These are phyloP conservation scores for Clausena lansium DNA, from an alignment of 345 rosid species.

Conservation along the genomic window DNA sequence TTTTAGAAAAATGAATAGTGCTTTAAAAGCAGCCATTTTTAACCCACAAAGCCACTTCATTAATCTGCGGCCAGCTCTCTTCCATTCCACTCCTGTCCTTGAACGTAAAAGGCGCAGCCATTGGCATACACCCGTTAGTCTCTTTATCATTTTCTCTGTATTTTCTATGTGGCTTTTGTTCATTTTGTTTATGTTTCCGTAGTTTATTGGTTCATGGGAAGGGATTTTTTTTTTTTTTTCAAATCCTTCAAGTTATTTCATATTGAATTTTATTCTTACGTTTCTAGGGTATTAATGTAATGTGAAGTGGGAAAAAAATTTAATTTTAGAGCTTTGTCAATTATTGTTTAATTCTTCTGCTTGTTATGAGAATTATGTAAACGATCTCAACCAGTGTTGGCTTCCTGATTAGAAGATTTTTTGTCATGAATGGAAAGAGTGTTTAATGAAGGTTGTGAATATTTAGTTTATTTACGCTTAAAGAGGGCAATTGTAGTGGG, in stretches of 20 bases:
- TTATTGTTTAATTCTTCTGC: not conserved
- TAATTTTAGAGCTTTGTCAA: not conserved
- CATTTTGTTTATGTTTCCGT: not conserved
- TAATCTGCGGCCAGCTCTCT: conserved; percentile 34
- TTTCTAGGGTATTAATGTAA: not conserved
- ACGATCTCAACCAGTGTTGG: not conserved
- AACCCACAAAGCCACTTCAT: conserved; percentile 31
- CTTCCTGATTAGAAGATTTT: not conserved
- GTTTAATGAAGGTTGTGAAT: not conserved
- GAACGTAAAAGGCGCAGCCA: conserved; percentile 52
- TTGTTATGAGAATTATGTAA: not conserved
- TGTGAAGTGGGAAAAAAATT: not conserved
- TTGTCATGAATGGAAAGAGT: not conserved
- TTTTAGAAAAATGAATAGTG: conserved; percentile 30
- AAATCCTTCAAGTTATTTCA: not conserved
- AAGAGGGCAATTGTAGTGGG: not conserved
- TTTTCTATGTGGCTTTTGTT: not conserved
- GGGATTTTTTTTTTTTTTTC: no score
- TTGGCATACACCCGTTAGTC: conserved; percentile 41
- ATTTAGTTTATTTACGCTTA: not conserved
- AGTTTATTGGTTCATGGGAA: not conserved
- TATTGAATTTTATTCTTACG: not conserved
- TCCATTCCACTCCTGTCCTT: conserved; percentile 65
- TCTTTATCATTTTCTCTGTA: conserved; percentile 1
- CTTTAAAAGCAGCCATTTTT: conserved; percentile 38